Conservation (phyloP, 1,284 basidiomycete species). For the Fistulinella staudtii region DNA sequence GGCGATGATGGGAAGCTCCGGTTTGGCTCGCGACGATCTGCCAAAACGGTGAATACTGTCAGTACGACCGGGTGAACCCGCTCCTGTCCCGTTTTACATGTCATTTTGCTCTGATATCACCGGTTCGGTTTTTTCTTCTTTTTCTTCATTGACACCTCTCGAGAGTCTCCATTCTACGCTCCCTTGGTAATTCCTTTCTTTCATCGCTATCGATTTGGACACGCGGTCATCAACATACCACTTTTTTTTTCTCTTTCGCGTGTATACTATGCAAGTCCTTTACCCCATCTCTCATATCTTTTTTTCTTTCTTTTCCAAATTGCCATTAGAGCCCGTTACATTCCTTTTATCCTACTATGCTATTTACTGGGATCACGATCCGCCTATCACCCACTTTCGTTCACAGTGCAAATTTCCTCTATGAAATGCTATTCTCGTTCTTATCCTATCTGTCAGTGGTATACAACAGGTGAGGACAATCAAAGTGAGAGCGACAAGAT, state of each 20-base stretch:
- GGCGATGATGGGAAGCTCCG: slow-evolving; percentile 55
- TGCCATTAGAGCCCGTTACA: slow-evolving; percentile 2
- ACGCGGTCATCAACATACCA: slow-evolving; percentile 14
- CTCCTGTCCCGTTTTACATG: neutral
- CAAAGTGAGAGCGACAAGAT: slow-evolving; percentile 1
- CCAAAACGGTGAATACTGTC: slow-evolving; percentile 41
- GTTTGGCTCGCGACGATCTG: slow-evolving; percentile 67
- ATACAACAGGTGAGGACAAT: no score
- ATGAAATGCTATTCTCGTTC: slow-evolving; percentile 19
- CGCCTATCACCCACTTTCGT: slow-evolving; percentile 23
- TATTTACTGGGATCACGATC: slow-evolving; percentile 16
- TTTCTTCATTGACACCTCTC: slow-evolving; percentile 6
- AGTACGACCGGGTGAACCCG: slow-evolving; percentile 14
- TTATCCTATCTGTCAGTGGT: neutral
- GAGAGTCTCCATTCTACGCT: slow-evolving; percentile 29
- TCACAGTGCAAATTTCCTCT: slow-evolving; percentile 17
- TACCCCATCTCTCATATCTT: neutral
- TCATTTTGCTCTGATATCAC: no score
- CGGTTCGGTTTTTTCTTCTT: no score
- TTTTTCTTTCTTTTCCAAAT: neutral
- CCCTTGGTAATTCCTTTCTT: slow-evolving; percentile 27
- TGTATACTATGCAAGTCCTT: slow-evolving; percentile 17
- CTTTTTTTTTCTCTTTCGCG: neutral
- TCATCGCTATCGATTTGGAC: slow-evolving; percentile 20
- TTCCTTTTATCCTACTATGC: slow-evolving; percentile 17